Percentiles rank a stretch among this genome's conserved stretches.
Evolutionary conservation across 495 filamentous ascomycete species (phyloP).

Genomic region (Lepidopterella palustris): DNA sequence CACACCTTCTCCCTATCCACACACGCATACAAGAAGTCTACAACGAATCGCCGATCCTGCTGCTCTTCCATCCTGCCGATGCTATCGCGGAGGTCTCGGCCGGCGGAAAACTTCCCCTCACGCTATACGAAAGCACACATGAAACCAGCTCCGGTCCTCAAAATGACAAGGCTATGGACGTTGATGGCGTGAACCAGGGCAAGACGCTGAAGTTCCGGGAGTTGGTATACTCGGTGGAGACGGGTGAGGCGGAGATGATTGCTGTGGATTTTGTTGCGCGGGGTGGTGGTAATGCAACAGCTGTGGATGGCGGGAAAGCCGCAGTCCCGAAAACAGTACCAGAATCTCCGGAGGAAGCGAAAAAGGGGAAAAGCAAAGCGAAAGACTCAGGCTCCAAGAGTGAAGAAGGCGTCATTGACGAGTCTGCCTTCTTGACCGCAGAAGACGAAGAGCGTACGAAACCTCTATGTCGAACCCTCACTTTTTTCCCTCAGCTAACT

Average conservation of each 20-base stretch:
- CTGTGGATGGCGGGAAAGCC: slow-evolving; percentile 40
- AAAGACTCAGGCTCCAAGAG: slow-evolving; percentile 34
- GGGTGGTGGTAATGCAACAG: slow-evolving; percentile 70
- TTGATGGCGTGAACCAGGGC: slow-evolving; percentile 52
- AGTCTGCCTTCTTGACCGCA: slow-evolving; percentile 53
- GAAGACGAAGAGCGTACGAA: slow-evolving; percentile 68
- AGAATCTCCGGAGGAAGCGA: slow-evolving; percentile 25
- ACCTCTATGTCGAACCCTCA: neutral
- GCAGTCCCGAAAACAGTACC: slow-evolving; percentile 21
- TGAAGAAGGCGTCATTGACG: slow-evolving; percentile 20
- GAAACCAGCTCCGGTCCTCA: slow-evolving; percentile 52
- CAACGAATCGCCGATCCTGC: slow-evolving; percentile 82
- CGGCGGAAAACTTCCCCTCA: slow-evolving; percentile 78
- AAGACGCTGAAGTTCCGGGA: slow-evolving; percentile 65
- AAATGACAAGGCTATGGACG: slow-evolving; percentile 55
- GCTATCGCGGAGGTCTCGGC: slow-evolving; percentile 43
- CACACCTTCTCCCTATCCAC: slow-evolving; percentile 64
- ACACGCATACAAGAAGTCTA: slow-evolving; percentile 61
- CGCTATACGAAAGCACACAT: slow-evolving; percentile 80
- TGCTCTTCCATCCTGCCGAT: slow-evolving; percentile 71
- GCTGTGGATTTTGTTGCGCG: slow-evolving; percentile 83
- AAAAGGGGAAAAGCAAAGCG: slow-evolving; percentile 39
- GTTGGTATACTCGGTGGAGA: slow-evolving; percentile 81
- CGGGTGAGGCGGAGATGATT: slow-evolving; percentile 96
- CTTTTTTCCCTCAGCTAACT: slow-evolving; percentile 16